Base-by-base conservation (phyloP, 2,329 filamentous ascomycete genomes). In the Epichloe elymi region DNA sequence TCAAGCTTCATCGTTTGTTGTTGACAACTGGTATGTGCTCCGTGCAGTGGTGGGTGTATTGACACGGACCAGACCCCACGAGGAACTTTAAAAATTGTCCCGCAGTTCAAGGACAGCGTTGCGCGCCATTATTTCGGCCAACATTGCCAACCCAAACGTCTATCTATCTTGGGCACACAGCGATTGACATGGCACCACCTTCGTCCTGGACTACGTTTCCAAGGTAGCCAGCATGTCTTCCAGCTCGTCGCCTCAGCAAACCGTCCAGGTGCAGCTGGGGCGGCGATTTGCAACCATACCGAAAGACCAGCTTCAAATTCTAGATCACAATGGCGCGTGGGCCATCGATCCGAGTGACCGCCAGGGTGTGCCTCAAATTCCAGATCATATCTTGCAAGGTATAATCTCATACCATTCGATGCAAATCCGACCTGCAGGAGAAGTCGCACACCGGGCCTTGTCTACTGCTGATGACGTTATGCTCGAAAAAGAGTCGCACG, bases 261-360 rank as follows among this genome's bases (percentile, higher is more conserved):
- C 58, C 44, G 39, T 64, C 26, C 38, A 51, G 37, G 54, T 58
- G 36, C 53, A 63, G 37, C 54, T 67, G 41, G 43, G 56, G 43
- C 62, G 59, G 11, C 61, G 60, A 12, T 54, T 64, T 19, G 53
- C 63, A 17, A 62, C 51, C 23, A 62, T 74, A 6, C 67, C 70
- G 0, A 62, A 59, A 15, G 65, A 71, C 40, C 73, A 75, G 54
- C 60, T 60, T 26, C 49, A 50, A 4, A 57, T 74, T 2, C 59
- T 74, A 1, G 62, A 67, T 2, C 51, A 56, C 0, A 47, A 60
- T 3, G 60, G 64, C 48, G 63, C 70, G 2, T 74, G 71, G 71
- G 62, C 61, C 3, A 55, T 61, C 3, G 56, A 60, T 38, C 46
- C 60, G 5, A 60, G 56, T 14, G 53, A 52, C 8, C 55, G 57